Evolutionary conservation across 2,329 filamentous ascomycete genomes (phyloP), one percentile per base, ranked within the genome.

Genomic region (Tolypocladium tropicale): DNA sequence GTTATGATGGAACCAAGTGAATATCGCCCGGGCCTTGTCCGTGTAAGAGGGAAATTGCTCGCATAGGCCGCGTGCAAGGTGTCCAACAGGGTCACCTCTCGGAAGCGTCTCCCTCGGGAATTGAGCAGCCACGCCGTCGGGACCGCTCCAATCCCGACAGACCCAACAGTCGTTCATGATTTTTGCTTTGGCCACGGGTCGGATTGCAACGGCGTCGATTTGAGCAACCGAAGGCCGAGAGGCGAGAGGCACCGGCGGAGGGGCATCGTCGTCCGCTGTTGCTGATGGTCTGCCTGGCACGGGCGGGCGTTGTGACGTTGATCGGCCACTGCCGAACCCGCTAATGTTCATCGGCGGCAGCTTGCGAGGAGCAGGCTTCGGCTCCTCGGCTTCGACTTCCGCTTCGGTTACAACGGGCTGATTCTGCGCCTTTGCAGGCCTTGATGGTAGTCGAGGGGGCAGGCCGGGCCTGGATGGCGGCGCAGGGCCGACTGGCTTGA

Each of bases 1-100:
- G 64, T 97, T 97, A 71, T 97, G 86, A 71, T 97, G 93, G 43
- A 92, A 84, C 94, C 94, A 99, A 1, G 89, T 90, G 68, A 97
- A 97, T 58, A 99, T 89, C 2, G 85, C 90, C 32, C 94, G 82
- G 2, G 94, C 93, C 74, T 96, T 96, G 70, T 97, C 93, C 0
- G 93, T 96, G 1, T 77, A 74, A 0, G 90, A 96, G 1, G 83
- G 73, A 66, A 97, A 96, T 0, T 88, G 87, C 4, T 79, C 77
- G 56, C 90, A 95, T 23, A 97, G 80, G 53, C 88, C 82, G 53
- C 82, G 80, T 0, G 92, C 91, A 28, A 99, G 78, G 74, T 89
- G 89, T 23, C 80, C 82, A 4, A 94, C 76, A 0, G 87, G 84
- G 49, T 83, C 79, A 18, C 76, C 72, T 21, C 77, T 74, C 4